phyloP scores from a whole-genome alignment of 805 yeast genomes.

The Kazachstania kunashirensis region DNA sequence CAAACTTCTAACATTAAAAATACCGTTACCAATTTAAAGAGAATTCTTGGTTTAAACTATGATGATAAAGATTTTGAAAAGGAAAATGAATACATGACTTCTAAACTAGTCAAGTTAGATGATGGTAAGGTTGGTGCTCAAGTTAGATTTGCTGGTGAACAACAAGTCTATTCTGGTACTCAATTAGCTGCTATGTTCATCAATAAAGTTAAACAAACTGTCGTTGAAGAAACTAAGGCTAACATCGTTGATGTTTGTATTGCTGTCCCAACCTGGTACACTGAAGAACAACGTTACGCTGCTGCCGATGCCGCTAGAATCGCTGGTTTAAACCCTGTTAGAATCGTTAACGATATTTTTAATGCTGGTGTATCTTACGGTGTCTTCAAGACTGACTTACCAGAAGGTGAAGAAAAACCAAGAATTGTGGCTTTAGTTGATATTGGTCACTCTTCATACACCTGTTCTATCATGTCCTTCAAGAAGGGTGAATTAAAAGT shows the following conservation, averaged over 20 bases:
- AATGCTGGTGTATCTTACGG: constrained; percentile 99
- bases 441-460: constrained; percentile 93
- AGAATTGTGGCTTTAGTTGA: constrained; percentile 88
- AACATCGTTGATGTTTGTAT: constrained; percentile 79
- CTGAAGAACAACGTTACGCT: constrained; percentile 94
- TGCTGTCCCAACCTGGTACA: constrained; percentile 96
- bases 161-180: constrained; percentile 69
- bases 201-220: constrained; percentile 76
- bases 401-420: constrained; percentile 71
- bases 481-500: constrained; percentile 95
- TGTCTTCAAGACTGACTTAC: constrained; percentile 93
- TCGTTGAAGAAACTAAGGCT: constrained; percentile 68
- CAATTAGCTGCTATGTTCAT: constrained; percentile 94
- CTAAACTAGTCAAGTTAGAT: constrained; percentile 56
- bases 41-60: constrained; percentile 73
- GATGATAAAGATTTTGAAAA: constrained; percentile 66
- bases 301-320: constrained; percentile 89
- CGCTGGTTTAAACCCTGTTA: constrained; percentile 96
- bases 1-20: constrained; percentile 94
- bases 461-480: constrained; percentile 80
- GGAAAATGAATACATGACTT: constrained; percentile 68
- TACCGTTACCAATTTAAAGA: constrained; percentile 90
- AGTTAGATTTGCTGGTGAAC: constrained; percentile 76
- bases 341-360: constrained; percentile 93
- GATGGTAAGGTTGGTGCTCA: constrained; percentile 76